Evolutionary conservation across 2,329 filamentous ascomycete species (phyloP), one percentile per base, ranked within the genome.

Genomic region (Atkinsonella texensis): DNA sequence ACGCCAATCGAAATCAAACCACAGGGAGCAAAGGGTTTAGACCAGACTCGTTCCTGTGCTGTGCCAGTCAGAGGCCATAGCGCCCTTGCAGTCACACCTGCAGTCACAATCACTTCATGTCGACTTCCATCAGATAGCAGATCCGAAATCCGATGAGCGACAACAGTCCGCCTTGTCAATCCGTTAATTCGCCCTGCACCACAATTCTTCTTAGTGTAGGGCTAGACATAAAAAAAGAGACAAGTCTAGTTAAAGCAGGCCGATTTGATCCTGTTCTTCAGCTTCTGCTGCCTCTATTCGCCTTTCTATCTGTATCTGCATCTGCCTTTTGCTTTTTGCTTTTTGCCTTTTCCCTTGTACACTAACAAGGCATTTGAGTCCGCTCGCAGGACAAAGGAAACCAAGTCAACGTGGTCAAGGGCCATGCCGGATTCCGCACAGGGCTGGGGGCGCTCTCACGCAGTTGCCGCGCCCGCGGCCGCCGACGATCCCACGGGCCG

Each of bases 401-500:
- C 31, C 50, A 32, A 47, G 15, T 23, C 38, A 11, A 33, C 18
- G 32, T 35, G 20, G 31, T 48, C 11, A 48, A 51, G 17, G 15
- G 44, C 32, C 53, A 54, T 54, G 53, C 47, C 52, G 50, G 50
- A 44, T 41, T 41, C 47, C 17, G 32, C 53, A 46, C 50, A 52
- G 12, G 50, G 43, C 31, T 43, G 47, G 50, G 44, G 50, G 11
- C 33, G 48, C 35, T 31, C 43, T 23, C 49, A 35, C 31, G 46
- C 39, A 39, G 42, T 46, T 28, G 15, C 42, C 31, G 46, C 50
- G 43, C 45, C 66, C 63, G 65, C 63, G 62, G 65, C 60, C 49
- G 52, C 64, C 67, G 68, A 70, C 41, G 67, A 69, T 53, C 52
- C 65, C 53, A 53, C 56, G 49, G 59, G 56, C 28, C 59, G 66